Percentiles rank a stretch among this genome's conserved stretches.
phyloP scores from a whole-genome alignment of 345 rosid genomes.

The Laguncularia racemosa region DNA sequence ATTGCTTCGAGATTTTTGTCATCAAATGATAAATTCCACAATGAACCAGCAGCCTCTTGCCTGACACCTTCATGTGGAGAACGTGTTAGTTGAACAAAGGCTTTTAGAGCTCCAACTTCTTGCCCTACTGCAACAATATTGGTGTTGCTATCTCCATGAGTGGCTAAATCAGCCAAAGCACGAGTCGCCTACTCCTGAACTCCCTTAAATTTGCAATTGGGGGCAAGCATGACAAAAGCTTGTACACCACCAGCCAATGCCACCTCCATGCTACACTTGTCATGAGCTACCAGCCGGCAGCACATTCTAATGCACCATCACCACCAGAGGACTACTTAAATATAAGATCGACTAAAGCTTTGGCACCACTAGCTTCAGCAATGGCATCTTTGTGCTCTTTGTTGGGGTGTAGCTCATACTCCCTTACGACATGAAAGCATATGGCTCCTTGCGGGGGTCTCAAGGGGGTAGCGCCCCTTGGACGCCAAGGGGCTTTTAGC shows the following conservation, averaged over 20 bases:
- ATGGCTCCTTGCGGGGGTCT: too few species aligned
- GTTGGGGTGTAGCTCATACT: too few species aligned
- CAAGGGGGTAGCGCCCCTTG: too few species aligned
- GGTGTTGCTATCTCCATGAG: conserved; percentile 91
- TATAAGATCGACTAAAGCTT: conserved; percentile 72
- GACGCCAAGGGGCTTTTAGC: too few species aligned
- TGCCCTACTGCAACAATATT: conserved; percentile 93
- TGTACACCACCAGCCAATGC: conserved; percentile 72
- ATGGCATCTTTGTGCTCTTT: too few species aligned
- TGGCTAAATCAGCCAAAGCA: conserved; percentile 89
- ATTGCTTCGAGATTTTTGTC: conserved; percentile 81
- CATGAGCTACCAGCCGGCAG: conserved; percentile 85
- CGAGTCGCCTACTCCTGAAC: conserved; percentile 98
- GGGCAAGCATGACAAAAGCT: conserved; percentile 75
- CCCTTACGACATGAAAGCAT: too few species aligned
- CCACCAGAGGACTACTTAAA: conserved; percentile 69
- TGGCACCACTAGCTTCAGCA: conserved; percentile 73
- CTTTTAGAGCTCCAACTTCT: conserved; percentile 91
- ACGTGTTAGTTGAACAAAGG: conserved; percentile 74
- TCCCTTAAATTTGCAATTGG: conserved; percentile 72
- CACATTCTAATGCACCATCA: conserved; percentile 85
- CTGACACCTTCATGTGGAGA: conserved; percentile 92
- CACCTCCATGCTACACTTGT: conserved; percentile 76
- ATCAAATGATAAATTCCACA: conserved; percentile 77
- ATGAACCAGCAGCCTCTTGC: conserved; percentile 87